phyloP scores from a whole-genome alignment of 1,284 basidiomycete genomes.

The Uromyces viciae-fabae region DNA sequence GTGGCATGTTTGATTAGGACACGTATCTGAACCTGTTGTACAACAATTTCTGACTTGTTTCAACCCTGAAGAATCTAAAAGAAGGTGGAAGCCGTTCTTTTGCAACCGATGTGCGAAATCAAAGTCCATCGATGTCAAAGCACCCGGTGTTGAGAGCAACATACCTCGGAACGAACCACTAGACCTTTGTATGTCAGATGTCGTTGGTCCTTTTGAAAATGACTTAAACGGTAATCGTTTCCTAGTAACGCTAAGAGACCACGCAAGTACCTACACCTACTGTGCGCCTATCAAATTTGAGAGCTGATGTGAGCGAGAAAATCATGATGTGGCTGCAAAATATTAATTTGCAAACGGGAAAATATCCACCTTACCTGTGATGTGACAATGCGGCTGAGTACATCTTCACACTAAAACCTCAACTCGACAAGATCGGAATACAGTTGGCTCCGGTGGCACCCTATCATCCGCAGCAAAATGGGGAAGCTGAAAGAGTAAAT shows the following conservation, averaged over 20 bases:
- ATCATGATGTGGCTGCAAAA: neutral
- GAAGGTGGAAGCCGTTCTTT: neutral
- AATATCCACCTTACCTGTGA: neutral
- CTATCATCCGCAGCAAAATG: neutral
- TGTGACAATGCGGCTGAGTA: neutral
- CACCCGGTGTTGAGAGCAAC: neutral
- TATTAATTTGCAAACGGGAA: neutral
- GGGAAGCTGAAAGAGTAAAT: neutral
- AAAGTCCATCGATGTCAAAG: neutral
- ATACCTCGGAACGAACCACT: neutral
- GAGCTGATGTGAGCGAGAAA: neutral
- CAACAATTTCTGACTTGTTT: neutral
- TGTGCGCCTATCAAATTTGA: neutral
- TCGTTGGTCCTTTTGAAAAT: neutral
- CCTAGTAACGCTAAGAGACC: neutral
- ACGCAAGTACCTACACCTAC: neutral
- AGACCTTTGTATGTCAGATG: neutral
- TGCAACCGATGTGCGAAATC: neutral
- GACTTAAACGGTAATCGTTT: neutral
- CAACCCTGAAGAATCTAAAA: neutral
- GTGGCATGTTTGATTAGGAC: neutral
- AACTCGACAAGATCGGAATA: neutral
- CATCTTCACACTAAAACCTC: neutral
- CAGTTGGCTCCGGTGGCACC: neutral
- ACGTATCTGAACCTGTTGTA: neutral